A percentile compares a stretch with the other conserved stretches of the same genome.
Evolutionary conservation across 2,329 filamentous ascomycete species (phyloP).

Genomic region (Bipolaris zeicola): DNA sequence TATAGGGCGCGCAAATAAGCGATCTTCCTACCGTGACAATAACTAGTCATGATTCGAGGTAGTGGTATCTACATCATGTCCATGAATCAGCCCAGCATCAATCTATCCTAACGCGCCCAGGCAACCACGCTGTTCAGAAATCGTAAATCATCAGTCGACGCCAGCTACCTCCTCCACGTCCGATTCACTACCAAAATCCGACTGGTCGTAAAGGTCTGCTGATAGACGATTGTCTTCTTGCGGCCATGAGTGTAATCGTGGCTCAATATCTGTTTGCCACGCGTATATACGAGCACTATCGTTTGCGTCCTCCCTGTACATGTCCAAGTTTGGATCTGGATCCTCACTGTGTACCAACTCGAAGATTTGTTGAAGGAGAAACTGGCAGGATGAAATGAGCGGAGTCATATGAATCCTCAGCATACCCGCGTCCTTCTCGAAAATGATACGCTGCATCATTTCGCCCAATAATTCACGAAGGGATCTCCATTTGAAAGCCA

Average conservation of each 20-base stretch:
- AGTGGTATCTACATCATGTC: neutral
- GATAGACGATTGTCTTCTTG: constrained; percentile 38
- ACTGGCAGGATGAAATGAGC: constrained; percentile 29
- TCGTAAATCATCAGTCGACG: constrained; percentile 16
- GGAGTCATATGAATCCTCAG: constrained; percentile 32
- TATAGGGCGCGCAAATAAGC: too few relatives aligned
- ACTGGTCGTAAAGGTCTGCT: constrained; percentile 42
- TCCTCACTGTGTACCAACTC: constrained; percentile 28
- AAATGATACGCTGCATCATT: constrained; percentile 27
- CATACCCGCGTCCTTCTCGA: constrained; percentile 32
- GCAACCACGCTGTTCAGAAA: constrained; percentile 30
- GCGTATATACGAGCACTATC: constrained; percentile 33
- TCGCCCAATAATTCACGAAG: constrained; percentile 27
- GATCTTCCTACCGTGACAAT: neutral
- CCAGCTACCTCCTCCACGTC: constrained; percentile 39
- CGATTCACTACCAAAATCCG: constrained; percentile 47
- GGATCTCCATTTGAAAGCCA: constrained; percentile 28
- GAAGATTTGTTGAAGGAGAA: constrained; percentile 29
- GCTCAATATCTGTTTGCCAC: constrained; percentile 32
- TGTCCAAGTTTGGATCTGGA: constrained; percentile 23
- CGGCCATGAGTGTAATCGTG: constrained; percentile 31
- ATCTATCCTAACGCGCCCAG: constrained; percentile 11
- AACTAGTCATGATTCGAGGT: neutral
- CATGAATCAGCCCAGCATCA: neutral
- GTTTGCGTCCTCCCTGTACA: constrained; percentile 24